Conservation (phyloP, 2,329 filamentous ascomycete genomes). For the Penicillium paneum region DNA sequence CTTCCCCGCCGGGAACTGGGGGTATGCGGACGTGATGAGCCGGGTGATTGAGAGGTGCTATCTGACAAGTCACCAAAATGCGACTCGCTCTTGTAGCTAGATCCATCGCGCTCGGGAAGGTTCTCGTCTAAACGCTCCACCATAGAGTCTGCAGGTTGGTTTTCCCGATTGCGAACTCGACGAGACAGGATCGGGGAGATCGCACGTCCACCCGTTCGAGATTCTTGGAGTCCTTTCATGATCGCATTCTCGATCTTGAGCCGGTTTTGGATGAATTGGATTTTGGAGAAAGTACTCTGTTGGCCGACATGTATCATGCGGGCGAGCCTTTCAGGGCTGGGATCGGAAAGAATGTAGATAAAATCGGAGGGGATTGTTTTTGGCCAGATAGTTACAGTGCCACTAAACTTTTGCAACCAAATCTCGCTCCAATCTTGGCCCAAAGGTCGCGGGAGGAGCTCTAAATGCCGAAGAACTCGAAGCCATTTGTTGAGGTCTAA, state of each 20-base stretch:
- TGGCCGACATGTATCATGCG: constrained; percentile 89
- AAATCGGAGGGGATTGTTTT: constrained; percentile 77
- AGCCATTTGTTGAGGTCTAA: constrained; percentile 97
- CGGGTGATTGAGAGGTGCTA: constrained; percentile 22
- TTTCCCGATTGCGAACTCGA: constrained; percentile 19
- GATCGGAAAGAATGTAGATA: constrained; percentile 80
- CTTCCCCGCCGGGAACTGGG: constrained; percentile 25
- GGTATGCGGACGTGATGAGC: constrained; percentile 22
- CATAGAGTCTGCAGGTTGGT: constrained; percentile 20
- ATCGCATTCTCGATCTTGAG: constrained; percentile 75
- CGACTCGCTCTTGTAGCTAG: constrained; percentile 22
- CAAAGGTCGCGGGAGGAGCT: constrained; percentile 82
- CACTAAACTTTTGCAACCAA: constrained; percentile 92
- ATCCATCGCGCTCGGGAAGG: constrained; percentile 25
- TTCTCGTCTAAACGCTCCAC: constrained; percentile 28
- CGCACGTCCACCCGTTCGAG: constrained; percentile 25
- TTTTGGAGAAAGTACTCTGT: constrained; percentile 82
- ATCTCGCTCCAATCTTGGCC: constrained; percentile 97
- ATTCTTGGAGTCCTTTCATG: constrained; percentile 51
- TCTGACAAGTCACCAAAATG: constrained; percentile 23
- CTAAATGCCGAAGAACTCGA: constrained; percentile 86
- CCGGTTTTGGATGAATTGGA: constrained; percentile 86
- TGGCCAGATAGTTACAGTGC: constrained; percentile 95
- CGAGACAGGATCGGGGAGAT: constrained; percentile 31
- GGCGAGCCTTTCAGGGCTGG: constrained; percentile 68